Evolutionary conservation across 306 rosid species (phyloP).

Genomic region (Vicia sativa): DNA sequence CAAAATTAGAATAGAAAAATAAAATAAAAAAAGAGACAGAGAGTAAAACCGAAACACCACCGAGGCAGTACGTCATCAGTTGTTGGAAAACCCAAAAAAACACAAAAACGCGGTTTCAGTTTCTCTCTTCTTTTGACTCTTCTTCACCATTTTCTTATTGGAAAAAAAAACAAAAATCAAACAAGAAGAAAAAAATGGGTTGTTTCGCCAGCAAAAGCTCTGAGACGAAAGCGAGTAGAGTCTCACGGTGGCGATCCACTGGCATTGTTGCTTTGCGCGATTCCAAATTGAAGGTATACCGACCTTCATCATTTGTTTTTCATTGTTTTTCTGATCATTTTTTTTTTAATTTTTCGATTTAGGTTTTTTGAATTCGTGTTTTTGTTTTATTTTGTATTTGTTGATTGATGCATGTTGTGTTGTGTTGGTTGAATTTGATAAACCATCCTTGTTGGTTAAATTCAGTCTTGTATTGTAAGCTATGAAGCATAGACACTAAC

Average conservation of each 20-base stretch:
- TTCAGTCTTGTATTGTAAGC: too few relatives aligned
- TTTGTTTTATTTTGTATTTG: background rate
- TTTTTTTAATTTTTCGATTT: background rate
- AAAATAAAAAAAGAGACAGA: too few relatives aligned
- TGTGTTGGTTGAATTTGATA: too few relatives aligned
- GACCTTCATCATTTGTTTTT: background rate
- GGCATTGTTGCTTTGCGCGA: constrained; percentile 93
- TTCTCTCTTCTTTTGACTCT: background rate
- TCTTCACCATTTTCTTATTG: background rate
- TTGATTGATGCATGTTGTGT: background rate
- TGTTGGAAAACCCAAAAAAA: background rate
- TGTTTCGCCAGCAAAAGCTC: constrained; percentile 62
- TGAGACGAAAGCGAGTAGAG: constrained; percentile 61
- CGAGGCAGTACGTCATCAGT: background rate
- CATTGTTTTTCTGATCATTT: background rate
- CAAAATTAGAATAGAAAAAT: too few relatives aligned
- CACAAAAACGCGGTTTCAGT: constrained; percentile 8
- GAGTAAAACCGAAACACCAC: too few relatives aligned
- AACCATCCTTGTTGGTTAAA: too few relatives aligned
- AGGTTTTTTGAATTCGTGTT: background rate
- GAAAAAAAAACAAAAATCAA: background rate
- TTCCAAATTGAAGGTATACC: constrained; percentile 79
- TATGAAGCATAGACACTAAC: too few relatives aligned
- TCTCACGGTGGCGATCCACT: constrained; percentile 93
- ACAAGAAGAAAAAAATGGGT: constrained; percentile 56